Evolutionary conservation across 2,329 filamentous ascomycete genomes (phyloP).

Genomic region (Talaromyces atroroseus): DNA sequence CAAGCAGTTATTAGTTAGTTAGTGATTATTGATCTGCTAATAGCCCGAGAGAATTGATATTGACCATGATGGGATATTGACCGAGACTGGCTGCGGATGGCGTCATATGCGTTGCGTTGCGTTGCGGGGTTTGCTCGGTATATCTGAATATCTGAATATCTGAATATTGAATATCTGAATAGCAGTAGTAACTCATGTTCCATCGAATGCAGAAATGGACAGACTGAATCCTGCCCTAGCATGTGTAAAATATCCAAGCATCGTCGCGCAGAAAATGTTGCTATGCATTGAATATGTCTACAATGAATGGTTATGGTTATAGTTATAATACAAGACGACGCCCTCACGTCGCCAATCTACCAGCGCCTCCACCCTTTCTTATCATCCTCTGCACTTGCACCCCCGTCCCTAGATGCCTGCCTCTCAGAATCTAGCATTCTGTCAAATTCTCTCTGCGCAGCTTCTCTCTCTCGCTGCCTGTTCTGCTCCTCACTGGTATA

Average conservation of each 20-base stretch:
- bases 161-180: too few relatives aligned
- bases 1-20: not conserved
- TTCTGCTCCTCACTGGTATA: constrained; percentile 17
- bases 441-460: constrained; percentile 41
- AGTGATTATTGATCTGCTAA: not conserved
- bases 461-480: constrained; percentile 27
- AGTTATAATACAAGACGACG: not conserved
- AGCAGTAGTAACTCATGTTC: too few relatives aligned
- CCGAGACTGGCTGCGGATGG: constrained; percentile 1
- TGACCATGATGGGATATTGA: not conserved
- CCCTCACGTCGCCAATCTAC: not conserved
- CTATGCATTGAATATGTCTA: not conserved
- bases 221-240: too few relatives aligned
- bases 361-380: constrained; percentile 8
- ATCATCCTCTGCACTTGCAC: not conserved
- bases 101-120: constrained; percentile 1
- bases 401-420: constrained; percentile 1
- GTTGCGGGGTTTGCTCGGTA: not conserved
- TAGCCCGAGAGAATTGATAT: too few relatives aligned
- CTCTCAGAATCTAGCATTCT: constrained; percentile 37
- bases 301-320: too few relatives aligned
- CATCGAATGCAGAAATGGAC: too few relatives aligned
- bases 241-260: too few relatives aligned
- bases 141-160: too few relatives aligned
- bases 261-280: not conserved